Conservation (phyloP, 257 asterid genomes). For the Solanum microdontum region DNA sequence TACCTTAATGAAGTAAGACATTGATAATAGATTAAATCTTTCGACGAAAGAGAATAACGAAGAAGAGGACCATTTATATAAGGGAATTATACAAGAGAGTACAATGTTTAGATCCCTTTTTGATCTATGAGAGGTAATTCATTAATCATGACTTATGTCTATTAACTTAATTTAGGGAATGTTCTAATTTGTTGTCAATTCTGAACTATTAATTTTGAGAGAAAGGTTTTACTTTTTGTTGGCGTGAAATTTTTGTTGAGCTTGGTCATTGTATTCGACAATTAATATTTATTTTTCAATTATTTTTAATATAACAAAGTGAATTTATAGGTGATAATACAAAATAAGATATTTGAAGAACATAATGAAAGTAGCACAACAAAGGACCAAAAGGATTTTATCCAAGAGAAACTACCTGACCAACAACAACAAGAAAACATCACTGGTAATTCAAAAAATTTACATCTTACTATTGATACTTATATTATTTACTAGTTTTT, state of each 20-base stretch:
- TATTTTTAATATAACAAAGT: no score
- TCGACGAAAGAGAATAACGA: no score
- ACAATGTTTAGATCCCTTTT: background rate
- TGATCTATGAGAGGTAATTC: background rate
- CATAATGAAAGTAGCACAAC: background rate
- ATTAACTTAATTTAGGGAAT: background rate
- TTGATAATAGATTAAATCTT: no score
- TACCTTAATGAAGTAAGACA: background rate
- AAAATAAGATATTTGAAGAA: background rate
- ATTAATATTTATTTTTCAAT: no score
- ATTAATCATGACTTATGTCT: background rate
- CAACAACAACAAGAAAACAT: background rate
- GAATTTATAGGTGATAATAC: background rate
- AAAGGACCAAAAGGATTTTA: background rate
- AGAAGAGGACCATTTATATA: no score
- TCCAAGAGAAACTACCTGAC: background rate
- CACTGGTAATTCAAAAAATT: background rate
- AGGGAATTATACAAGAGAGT: background rate
- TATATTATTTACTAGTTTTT: background rate
- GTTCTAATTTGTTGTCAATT: background rate
- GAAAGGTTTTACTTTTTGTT: background rate
- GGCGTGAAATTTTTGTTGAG: background rate
- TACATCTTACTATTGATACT: background rate
- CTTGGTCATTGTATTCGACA: no score
- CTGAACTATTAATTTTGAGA: no score